Conservation (phyloP, 345 rosid species). For the Clarkia xantiana region DNA sequence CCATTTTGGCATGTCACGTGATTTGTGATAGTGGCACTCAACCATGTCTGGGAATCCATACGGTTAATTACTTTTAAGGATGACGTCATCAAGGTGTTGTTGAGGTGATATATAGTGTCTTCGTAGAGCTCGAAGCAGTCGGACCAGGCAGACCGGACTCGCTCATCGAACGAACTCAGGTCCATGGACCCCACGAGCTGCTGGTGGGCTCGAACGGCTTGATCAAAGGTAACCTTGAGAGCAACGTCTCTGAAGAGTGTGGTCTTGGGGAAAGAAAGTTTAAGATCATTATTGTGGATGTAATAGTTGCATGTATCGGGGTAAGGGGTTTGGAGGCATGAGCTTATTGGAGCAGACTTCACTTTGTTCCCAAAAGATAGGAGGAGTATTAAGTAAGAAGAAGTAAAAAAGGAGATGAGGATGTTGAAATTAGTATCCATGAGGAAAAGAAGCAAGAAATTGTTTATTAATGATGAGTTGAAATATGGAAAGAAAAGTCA, state of each 20-base stretch:
- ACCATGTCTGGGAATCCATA: constrained; percentile 45
- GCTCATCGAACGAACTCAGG: constrained; percentile 19
- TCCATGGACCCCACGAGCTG: constrained; percentile 28
- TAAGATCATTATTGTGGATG: constrained; percentile 7
- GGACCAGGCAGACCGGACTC: constrained; percentile 39
- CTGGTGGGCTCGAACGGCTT: constrained; percentile 36
- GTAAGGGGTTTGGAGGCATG: constrained; percentile 49
- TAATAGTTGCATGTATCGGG: constrained; percentile 37
- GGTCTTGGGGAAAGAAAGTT: no score
- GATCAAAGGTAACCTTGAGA: constrained; percentile 33
- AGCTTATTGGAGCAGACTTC: constrained; percentile 19
- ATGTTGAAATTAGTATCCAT: no score
- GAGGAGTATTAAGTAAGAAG: constrained; percentile 11
- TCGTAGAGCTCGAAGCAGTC: constrained; percentile 62
- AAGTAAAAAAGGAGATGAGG: no score
- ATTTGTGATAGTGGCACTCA: constrained; percentile 66
- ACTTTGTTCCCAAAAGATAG: constrained; percentile 7
- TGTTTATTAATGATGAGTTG: no score
- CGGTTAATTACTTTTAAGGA: constrained; percentile 15
- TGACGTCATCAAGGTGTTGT: constrained; percentile 36
- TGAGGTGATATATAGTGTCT: constrained; percentile 36
- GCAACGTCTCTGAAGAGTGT: constrained; percentile 34
- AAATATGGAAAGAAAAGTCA: no score
- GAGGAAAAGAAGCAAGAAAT: no score
- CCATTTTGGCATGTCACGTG: constrained; percentile 65